Evolutionary conservation across 495 filamentous ascomycete genomes (phyloP).

Genomic region (Barbatosphaeria neglecta): DNA sequence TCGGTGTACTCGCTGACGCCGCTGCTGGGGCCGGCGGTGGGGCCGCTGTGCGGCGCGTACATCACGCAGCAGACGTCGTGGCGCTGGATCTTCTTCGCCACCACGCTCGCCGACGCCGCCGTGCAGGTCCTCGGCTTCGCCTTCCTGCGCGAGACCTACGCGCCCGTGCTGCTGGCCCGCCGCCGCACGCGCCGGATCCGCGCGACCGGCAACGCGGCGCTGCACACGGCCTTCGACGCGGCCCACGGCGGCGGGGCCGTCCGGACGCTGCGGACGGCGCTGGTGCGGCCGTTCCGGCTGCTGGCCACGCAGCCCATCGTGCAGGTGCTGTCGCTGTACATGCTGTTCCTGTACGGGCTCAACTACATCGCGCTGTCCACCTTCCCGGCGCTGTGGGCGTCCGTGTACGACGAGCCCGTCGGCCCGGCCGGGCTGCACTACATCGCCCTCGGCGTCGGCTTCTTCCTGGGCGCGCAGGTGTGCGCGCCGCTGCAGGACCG

Average conservation of each 20-base stretch:
- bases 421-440: slow-evolving; percentile 59
- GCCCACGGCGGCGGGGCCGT: slow-evolving; percentile 25
- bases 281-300: slow-evolving; percentile 47
- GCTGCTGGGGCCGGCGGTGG: slow-evolving; percentile 54
- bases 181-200: slow-evolving; percentile 47
- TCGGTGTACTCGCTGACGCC: slow-evolving; percentile 52
- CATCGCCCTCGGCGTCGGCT: slow-evolving; percentile 58
- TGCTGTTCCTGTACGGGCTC: slow-evolving; percentile 58
- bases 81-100: slow-evolving; percentile 60
- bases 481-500: slow-evolving; percentile 51
- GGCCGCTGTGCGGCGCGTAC: slow-evolving; percentile 53
- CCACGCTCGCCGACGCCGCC: slow-evolving; percentile 48
- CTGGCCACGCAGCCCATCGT: slow-evolving; percentile 50
- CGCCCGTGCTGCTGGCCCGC: slow-evolving; percentile 45
- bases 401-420: slow-evolving; percentile 46
- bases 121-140: slow-evolving; percentile 55
- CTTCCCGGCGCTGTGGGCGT: slow-evolving; percentile 51
- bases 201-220: slow-evolving; percentile 49
- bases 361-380: slow-evolving; percentile 63
- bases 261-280: slow-evolving; percentile 27
- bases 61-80: slow-evolving; percentile 58
- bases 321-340: slow-evolving; percentile 30
- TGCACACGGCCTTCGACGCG: slow-evolving; percentile 53
- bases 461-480: slow-evolving; percentile 52
- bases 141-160: slow-evolving; percentile 61